Evolutionary conservation across 2,329 filamentous ascomycete species (phyloP), one percentile per base, ranked within the genome.

Genomic region (Coniochaeta pulveracea): DNA sequence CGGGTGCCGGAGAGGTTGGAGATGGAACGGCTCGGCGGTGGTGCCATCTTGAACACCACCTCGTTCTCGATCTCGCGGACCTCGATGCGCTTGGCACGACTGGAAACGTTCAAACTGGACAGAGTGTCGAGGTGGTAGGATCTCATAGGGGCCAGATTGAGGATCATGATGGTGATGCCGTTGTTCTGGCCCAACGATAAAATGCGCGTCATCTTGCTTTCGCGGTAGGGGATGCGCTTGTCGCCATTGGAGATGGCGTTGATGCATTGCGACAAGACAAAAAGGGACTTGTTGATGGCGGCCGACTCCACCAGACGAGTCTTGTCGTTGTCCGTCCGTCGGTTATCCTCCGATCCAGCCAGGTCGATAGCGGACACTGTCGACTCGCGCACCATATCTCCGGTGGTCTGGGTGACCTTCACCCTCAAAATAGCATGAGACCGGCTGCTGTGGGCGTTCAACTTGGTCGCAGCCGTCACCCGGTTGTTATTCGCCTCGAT

Each of bases 161-260:
- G 66, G 37, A 96, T 91, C 91, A 96, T 96, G 50, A 96, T 73
- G 0, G 88, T 95, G 44, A 94, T 76, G 33, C 91, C 89, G 43
- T 93, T 85, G 60, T 96, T 95, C 60, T 95, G 89, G 3, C 89
- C 89, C 7, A 96, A 61, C 0, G 83, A 89, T 17, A 96, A 60
- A 35, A 96, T 95, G 29, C 89, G 74, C 1, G 91, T 96, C 89
- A 96, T 95, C 64, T 96, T 95, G 34, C 83, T 91, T 53, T 95
- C 89, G 36, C 89, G 72, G 54, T 93, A 96, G 0, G 91, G 89
- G 48, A 96, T 89, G 21, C 89, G 75, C 46, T 69, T 72, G 51
- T 80, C 75, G 19, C 74, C 73, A 16, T 73, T 64, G 1, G 81
- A 83, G 51, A 96, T 96, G 36, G 89, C 89, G 52, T 96, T 89